Evolutionary conservation across 176 grass and related monocot species (phyloP).

Genomic region (Oryza brachyantha): DNA sequence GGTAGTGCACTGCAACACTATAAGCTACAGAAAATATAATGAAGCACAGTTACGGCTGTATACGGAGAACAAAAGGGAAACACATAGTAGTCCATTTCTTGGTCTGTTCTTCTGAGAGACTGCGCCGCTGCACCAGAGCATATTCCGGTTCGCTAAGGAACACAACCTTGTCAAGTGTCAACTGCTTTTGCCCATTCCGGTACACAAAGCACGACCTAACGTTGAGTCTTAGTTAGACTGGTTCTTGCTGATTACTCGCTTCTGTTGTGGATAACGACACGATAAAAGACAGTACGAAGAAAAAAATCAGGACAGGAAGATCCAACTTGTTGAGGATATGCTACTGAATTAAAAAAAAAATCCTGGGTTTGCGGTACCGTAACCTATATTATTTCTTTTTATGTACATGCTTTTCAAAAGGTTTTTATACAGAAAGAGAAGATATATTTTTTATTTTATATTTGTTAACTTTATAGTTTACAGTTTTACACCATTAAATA

Average conservation of each 20-base stretch:
- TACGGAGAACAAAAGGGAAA: background rate
- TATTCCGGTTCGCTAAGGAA: slow-evolving; percentile 71
- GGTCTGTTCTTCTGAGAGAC: slow-evolving; percentile 37
- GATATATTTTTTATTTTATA: no score
- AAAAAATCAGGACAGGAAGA: background rate
- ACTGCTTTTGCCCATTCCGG: slow-evolving; percentile 75
- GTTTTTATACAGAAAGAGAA: no score
- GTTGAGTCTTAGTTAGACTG: slow-evolving; percentile 30
- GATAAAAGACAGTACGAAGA: background rate
- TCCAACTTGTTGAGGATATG: background rate
- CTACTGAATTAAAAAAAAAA: background rate
- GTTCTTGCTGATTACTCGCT: background rate
- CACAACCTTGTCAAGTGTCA: slow-evolving; percentile 54
- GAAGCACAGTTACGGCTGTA: background rate
- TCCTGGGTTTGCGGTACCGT: no score
- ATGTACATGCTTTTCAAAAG: no score
- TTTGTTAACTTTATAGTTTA: no score
- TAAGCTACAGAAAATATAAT: no score
- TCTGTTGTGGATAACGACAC: slow-evolving; percentile 5
- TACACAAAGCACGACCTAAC: slow-evolving; percentile 51
- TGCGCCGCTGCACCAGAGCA: no score
- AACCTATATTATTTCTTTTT: no score
- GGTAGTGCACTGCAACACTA: no score
- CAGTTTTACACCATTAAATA: no score
- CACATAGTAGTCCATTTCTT: background rate